These are phyloP conservation scores for Pistacia integerrima DNA, from an alignment of 345 rosid genomes.

Conservation along the genomic window DNA sequence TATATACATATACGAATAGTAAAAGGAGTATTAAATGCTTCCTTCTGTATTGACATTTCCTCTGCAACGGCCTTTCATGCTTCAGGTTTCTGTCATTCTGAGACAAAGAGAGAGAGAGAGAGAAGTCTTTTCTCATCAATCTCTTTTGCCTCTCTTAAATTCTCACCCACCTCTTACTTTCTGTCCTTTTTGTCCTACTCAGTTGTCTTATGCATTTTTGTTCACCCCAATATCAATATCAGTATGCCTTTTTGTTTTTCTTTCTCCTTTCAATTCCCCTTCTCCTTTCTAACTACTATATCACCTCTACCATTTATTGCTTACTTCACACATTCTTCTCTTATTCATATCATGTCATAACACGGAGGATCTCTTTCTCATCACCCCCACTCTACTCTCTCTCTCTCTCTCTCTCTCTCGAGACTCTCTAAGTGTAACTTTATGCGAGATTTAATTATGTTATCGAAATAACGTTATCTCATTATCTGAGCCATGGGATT, in stretches of 20 bases:
- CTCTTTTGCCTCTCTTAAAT: constrained; percentile 14
- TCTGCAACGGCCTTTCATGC: constrained; percentile 47
- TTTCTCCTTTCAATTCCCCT: background rate
- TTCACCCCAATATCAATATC: background rate
- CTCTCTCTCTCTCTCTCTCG: too few species aligned
- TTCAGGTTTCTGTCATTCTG: background rate
- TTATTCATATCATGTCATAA: too few species aligned
- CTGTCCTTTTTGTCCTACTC: constrained; percentile 34
- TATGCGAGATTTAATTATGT: too few species aligned
- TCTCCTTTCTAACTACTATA: background rate
- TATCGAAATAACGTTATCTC: too few species aligned
- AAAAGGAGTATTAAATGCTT: constrained; percentile 30
- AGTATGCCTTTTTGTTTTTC: constrained; percentile 16
- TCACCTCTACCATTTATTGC: constrained; percentile 19
- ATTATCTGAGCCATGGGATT: too few species aligned
- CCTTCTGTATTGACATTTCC: constrained; percentile 32
- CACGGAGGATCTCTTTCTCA: too few species aligned
- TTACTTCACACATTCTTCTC: too few species aligned
- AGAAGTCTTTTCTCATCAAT: too few species aligned
- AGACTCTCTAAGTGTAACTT: too few species aligned
- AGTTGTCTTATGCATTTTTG: constrained; percentile 27
- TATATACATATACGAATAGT: background rate
- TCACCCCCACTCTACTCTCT: too few species aligned
- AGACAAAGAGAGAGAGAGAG: too few species aligned
- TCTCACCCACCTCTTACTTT: constrained; percentile 29